phyloP scores from a whole-genome alignment of 805 yeast genomes.

The Ogataea sp. region DNA sequence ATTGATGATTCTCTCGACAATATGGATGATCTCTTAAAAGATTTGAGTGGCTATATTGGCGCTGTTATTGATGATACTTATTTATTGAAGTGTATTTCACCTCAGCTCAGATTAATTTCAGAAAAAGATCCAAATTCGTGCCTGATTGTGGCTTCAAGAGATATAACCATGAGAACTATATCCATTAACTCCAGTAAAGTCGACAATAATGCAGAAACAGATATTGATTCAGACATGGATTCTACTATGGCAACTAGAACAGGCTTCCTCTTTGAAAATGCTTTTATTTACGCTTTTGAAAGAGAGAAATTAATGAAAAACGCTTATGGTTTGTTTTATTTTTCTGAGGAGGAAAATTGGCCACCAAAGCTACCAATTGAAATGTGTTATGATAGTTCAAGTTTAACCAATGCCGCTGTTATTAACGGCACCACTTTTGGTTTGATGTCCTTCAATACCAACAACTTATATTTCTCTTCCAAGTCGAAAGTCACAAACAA shows the following conservation, averaged over 20 bases:
- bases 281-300: constrained; percentile 45
- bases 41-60: constrained; percentile 10
- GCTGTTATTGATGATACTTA: constrained; percentile 25
- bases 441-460: constrained; percentile 40
- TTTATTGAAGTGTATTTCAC: constrained; percentile 64
- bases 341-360: constrained; percentile 34
- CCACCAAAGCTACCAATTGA: constrained; percentile 65
- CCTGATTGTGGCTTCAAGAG: constrained; percentile 46
- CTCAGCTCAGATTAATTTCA: constrained; percentile 57
- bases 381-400: constrained; percentile 42
- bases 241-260: constrained; percentile 46
- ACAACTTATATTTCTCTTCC: constrained; percentile 36
- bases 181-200: constrained; percentile 31
- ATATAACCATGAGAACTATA: constrained; percentile 48
- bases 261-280: constrained; percentile 48
- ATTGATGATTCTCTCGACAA: constrained; percentile 25
- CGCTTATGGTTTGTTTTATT: constrained; percentile 23
- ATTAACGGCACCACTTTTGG: constrained; percentile 48
- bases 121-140: constrained; percentile 39
- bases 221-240: constrained; percentile 28
- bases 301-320: constrained; percentile 26
- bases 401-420: constrained; percentile 35
- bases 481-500: constrained; percentile 6
- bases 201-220: constrained; percentile 26
- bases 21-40: constrained; percentile 47